Percentiles rank a stretch among this genome's conserved stretches.
Conservation (phyloP, 495 filamentous ascomycete genomes). For the Jackrogersella minutella region DNA sequence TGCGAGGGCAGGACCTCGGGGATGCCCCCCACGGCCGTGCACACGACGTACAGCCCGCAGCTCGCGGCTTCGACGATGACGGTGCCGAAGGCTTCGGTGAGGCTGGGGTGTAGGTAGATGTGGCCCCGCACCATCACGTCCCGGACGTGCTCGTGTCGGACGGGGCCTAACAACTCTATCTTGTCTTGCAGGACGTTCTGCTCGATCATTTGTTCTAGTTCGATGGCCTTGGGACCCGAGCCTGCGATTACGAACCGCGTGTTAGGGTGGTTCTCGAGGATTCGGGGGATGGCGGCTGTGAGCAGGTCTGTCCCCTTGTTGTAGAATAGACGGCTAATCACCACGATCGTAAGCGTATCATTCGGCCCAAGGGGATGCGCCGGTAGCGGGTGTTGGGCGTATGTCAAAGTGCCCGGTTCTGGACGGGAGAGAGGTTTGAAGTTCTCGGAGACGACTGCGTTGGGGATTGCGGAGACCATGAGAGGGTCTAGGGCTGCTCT, state of each 20-base stretch:
- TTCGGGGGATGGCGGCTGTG: slow-evolving; percentile 91
- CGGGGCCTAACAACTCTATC: slow-evolving; percentile 87
- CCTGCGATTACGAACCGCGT: slow-evolving; percentile 97
- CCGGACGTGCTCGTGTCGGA: slow-evolving; percentile 94
- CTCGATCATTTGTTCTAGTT: slow-evolving; percentile 97
- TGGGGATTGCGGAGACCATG: slow-evolving; percentile 97
- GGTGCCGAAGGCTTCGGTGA: slow-evolving; percentile 97
- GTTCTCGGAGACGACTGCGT: slow-evolving; percentile 95
- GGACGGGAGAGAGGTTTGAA: slow-evolving; percentile 72
- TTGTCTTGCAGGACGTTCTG: slow-evolving; percentile 93
- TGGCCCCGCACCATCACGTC: slow-evolving; percentile 99
- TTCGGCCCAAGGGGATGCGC: slow-evolving; percentile 72
- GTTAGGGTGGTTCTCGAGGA: slow-evolving; percentile 85
- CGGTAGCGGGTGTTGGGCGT: slow-evolving; percentile 45
- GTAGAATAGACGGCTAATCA: slow-evolving; percentile 96
- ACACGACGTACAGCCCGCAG: slow-evolving; percentile 95
- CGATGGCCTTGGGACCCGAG: slow-evolving; percentile 94
- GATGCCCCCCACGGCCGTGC: slow-evolving; percentile 94
- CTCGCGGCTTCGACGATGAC: slow-evolving; percentile 96
- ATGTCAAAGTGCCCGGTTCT: slow-evolving; percentile 43
- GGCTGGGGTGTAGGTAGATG: slow-evolving; percentile 92
- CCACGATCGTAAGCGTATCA: slow-evolving; percentile 93
- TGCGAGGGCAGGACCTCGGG: slow-evolving; percentile 92
- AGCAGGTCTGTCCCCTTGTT: slow-evolving; percentile 98
- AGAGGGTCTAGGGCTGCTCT: slow-evolving; percentile 92